Evolutionary conservation across 495 filamentous ascomycete genomes (phyloP), one percentile per base, ranked within the genome.

Genomic region (Penicillium canescens): DNA sequence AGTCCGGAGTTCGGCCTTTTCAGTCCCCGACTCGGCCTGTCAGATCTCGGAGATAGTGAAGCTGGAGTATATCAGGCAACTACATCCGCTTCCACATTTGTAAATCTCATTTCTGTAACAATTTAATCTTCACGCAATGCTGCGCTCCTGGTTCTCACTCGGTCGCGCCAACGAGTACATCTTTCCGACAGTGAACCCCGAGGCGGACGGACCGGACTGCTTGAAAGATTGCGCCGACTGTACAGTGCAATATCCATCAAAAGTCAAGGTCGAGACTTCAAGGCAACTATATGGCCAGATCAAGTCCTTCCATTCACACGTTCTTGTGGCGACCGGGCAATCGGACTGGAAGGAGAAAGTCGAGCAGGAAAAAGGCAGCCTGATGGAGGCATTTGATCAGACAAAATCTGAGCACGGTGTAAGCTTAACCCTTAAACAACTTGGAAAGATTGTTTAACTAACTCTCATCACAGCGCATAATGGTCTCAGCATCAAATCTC

Each of bases 401-500:
- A 76, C 80, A 5, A 82, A 83, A 54, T 86, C 87, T 0, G 77
- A 69, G 35, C 91, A 89, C 57, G 92, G 91, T 37, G 89, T 94
- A 78, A 56, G 83, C 24, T 50, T 28, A 18, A 41, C 40, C 35
- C 47, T 8, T 18, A 20, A 12, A 4, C 6, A 11, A 13, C 40
- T 0, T 23, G 11, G n/a, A 18, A 18, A 18, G 18, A 26, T 12
- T 37, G n/a, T 36, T 23, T 8, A 37, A 12, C 57, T 65, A 28
- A 55, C 42, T 48, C 7, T 33, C n/a, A 6, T 21, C 46, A 5
- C 33, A 95, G 90, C 81, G 78, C 50, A 78, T 96, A 46, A 95
- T 94, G 88, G 81, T 98, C 50, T 96, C 91, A 1, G 93, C 94
- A 33, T 96, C 90, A 44, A 93, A 97, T 71, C 88, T 98, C 47